phyloP scores from a whole-genome alignment of 2,329 filamentous ascomycete genomes.

The Teratosphaeria pseudoeucalypti region DNA sequence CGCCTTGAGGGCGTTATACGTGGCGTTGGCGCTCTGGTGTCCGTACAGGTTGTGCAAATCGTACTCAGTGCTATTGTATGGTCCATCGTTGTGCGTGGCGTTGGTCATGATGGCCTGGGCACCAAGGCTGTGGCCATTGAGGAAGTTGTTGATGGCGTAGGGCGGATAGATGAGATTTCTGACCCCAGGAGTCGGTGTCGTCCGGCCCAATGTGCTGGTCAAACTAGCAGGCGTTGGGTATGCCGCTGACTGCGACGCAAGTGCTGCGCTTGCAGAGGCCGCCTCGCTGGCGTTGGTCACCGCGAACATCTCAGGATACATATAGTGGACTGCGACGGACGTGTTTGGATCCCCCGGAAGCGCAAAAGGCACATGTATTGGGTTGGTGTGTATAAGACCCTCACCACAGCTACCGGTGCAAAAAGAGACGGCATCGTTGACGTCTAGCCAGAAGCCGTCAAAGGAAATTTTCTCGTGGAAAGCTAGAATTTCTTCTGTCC shows the following conservation, averaged over 20 bases:
- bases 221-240: conserved; percentile 8
- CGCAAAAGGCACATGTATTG: conserved; percentile 38
- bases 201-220: conserved; percentile 11
- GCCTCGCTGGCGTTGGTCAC: conserved; percentile 59
- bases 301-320: conserved; percentile 60
- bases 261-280: conserved; percentile 41
- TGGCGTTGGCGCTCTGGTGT: conserved; percentile 14
- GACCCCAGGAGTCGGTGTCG: conserved; percentile 18
- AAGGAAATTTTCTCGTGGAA: conserved; percentile 10
- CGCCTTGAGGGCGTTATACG: conserved; percentile 16
- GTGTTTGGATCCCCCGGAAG: conserved; percentile 39
- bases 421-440: conserved; percentile 15
- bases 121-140: conserved; percentile 25
- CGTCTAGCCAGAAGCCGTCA: conserved; percentile 20
- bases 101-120: conserved; percentile 9
- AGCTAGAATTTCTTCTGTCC: conserved; percentile 11
- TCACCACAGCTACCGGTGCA: conserved; percentile 16
- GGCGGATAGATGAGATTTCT: conserved; percentile 23
- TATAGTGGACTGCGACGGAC: conserved; percentile 14
- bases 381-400: conserved; percentile 9
- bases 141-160: conserved; percentile 22
- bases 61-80: conserved; percentile 12
- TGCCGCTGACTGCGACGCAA: conserved; percentile 35
- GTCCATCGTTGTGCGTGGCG: conserved; percentile 17
- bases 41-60: conserved; percentile 20